These are phyloP conservation scores for Trifolium subterraneum DNA, from an alignment of 306 rosid species.

Conservation along the genomic window DNA sequence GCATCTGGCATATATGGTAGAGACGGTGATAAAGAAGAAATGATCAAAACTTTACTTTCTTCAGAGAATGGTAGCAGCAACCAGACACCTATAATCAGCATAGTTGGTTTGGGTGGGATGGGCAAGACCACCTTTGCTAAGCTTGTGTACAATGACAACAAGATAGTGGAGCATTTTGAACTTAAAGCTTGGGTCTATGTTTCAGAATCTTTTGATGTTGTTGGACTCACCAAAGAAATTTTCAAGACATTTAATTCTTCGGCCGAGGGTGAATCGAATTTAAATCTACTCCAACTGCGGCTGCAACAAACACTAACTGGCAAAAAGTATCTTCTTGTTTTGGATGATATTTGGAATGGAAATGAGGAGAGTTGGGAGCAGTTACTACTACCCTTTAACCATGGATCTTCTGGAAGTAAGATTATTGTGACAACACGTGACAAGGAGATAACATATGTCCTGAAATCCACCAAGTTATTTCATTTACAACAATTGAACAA, in stretches of 20 bases:
- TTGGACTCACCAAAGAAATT: not conserved
- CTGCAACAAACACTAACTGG: not conserved
- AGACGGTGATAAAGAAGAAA: not conserved
- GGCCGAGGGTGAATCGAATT: not conserved
- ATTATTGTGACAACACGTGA: not conserved
- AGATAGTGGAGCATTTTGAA: not conserved
- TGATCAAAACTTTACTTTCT: not conserved
- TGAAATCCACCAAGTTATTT: not conserved
- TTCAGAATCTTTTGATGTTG: not conserved
- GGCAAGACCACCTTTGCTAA: constrained; percentile 38
- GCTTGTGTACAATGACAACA: not conserved
- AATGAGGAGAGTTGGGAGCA: not conserved
- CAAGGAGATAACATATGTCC: too few species aligned
- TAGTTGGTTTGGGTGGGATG: constrained; percentile 2
- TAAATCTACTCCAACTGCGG: not conserved
- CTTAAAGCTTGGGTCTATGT: constrained; percentile 10
- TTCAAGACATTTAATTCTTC: not conserved
- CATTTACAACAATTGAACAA: not conserved
- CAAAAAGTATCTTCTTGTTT: not conserved
- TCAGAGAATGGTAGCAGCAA: not conserved
- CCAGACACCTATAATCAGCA: not conserved
- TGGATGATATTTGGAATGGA: not conserved
- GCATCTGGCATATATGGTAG: constrained; percentile 26
- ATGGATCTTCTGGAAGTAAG: not conserved
- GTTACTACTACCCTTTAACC: not conserved